Conservation (phyloP, 2,329 filamentous ascomycete genomes). For the Fusarium odoratissimum region DNA sequence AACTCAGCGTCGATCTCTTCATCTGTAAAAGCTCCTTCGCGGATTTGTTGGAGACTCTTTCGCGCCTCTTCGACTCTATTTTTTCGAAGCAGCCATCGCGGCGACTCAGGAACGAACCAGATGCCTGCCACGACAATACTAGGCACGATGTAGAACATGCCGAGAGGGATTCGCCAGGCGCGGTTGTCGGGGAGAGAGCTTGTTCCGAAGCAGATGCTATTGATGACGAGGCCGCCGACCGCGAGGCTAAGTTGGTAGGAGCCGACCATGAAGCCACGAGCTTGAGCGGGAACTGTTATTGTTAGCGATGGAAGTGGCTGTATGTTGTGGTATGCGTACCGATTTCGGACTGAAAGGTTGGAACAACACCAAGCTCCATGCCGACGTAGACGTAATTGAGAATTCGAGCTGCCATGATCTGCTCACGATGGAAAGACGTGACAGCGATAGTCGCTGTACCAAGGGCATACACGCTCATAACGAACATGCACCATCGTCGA, state of each 20-base stretch:
- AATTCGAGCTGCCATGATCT: conserved; percentile 40
- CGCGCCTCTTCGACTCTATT: conserved; percentile 33
- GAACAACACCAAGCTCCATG: conserved; percentile 46
- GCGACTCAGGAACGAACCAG: conserved; percentile 43
- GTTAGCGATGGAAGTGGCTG: not conserved
- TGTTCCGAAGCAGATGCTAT: conserved; percentile 38
- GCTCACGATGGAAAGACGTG: conserved; percentile 26
- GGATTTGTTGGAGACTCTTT: conserved; percentile 10
- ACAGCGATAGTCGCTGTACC: conserved; percentile 35
- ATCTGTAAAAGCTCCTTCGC: conserved; percentile 25
- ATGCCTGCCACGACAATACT: conserved; percentile 20
- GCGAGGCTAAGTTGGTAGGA: conserved; percentile 50
- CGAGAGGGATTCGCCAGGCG: conserved; percentile 39
- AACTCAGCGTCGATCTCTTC: conserved; percentile 37
- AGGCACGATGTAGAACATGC: conserved; percentile 41
- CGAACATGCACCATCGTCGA: conserved; percentile 47
- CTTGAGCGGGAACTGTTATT: conserved; percentile 39
- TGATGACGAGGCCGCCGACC: conserved; percentile 44
- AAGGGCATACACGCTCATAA: conserved; percentile 52
- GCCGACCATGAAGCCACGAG: conserved; percentile 50
- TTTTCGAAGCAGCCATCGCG: conserved; percentile 41
- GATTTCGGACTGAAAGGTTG: conserved; percentile 51
- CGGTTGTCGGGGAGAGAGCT: conserved; percentile 33
- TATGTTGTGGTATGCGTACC: not conserved
- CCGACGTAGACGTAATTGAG: conserved; percentile 43